Evolutionary conservation across 352 stramenopile species (phyloP), one percentile per base, ranked within the genome.

Genomic region (Pilasporangium apinafurcum): DNA sequence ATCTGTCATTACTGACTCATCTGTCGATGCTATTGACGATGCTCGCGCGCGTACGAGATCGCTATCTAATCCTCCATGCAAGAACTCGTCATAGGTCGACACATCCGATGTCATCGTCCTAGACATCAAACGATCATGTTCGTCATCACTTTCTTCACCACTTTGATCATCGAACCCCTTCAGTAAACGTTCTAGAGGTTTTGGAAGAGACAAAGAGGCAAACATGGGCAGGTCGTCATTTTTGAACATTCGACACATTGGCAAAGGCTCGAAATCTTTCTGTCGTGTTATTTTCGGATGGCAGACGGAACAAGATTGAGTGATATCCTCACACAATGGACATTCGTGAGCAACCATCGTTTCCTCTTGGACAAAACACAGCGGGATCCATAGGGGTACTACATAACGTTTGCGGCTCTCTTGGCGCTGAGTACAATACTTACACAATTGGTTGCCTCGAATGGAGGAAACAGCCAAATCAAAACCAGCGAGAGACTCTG

Each of bases 351-450:
- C 55, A 10, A 77, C 56, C 49, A 87, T 68, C 78, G 87, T 87
- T n/a, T 70, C 55, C 40, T 90, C 78, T 48, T 90, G 72, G 17
- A 90, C 78, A 37, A 90, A 90, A 38, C 74, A 87, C n/a, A 90
- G 54, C 24, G 78, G 78, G 33, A 87, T 90, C 78, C 78, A 90
- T 14, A 90, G 58, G 21, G 78, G 78, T 7, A 90, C 68, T 2
- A 82, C 65, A 41, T 87, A 87, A 21, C 79, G 82, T 41, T 86
- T 83, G 9, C 78, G 59, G 22, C 71, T 66, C 43, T 78, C 58
- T 37, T 75, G 55, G 5, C 74, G 67, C 32, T 81, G 68, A 2
- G 73, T 44, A 33, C 77, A 89, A 53, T 84, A 72, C 34, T 83
- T 86, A 50, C 77, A 89, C 21, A 85, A 46, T 28, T 65, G 62